These are phyloP conservation scores for Suillus tomentosus DNA, from an alignment of 768 basidiomycete genomes.

Conservation along the genomic window DNA sequence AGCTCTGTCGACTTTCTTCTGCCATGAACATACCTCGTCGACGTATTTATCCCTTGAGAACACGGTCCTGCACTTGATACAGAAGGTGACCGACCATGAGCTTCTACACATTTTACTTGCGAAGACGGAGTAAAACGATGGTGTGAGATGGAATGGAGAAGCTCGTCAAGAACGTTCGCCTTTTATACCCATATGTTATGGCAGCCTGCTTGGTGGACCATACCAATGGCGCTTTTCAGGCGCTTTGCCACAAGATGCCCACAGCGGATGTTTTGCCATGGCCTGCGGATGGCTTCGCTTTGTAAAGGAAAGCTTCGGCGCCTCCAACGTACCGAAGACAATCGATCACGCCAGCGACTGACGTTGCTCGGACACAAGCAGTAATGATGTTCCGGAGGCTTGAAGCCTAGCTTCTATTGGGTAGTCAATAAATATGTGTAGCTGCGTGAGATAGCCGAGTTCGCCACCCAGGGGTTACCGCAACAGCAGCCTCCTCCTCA, in stretches of 20 bases:
- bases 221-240: not conserved
- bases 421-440: constrained; percentile 65
- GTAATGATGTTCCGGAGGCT: not conserved
- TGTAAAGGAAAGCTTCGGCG: not conserved
- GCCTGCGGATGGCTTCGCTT: not conserved
- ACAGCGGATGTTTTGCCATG: not conserved
- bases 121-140: not conserved
- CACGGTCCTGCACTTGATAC: not conserved
- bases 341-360: not conserved
- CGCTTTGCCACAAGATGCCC: not conserved
- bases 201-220: not conserved
- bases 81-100: constrained; percentile 30
- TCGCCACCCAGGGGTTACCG: constrained; percentile 14
- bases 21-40: not conserved
- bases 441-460: constrained; percentile 31
- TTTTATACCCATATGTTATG: not conserved
- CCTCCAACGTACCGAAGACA: not conserved
- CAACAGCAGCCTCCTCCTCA: constrained; percentile 10
- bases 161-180: no score
- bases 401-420: not conserved
- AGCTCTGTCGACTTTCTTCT: not conserved
- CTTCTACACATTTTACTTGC: constrained; percentile 59
- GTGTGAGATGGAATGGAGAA: no score
- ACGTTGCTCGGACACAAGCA: not conserved
- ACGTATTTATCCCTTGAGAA: not conserved